Conservation (phyloP, 202 grass and related monocot species). For the Brachypodium distachyon region DNA sequence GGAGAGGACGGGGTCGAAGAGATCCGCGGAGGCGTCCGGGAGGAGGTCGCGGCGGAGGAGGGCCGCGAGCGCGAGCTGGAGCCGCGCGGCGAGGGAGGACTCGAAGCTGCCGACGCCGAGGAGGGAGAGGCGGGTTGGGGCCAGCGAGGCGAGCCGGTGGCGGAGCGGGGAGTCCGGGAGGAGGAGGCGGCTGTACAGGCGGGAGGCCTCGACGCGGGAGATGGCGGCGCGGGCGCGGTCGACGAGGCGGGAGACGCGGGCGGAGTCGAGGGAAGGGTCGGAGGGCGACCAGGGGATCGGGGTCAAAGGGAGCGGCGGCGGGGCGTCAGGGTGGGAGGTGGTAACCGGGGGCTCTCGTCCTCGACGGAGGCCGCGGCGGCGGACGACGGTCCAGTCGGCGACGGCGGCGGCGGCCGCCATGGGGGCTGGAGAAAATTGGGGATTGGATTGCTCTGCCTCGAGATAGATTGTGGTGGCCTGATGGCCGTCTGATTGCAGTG, state of each 20-base stretch:
- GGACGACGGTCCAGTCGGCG: constrained; percentile 43
- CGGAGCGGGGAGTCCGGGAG: neutral
- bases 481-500: neutral
- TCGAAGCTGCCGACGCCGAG: constrained; percentile 85
- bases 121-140: constrained; percentile 31
- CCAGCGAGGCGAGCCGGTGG: constrained; percentile 10
- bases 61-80: constrained; percentile 60
- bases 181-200: constrained; percentile 41
- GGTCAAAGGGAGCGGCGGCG: neutral
- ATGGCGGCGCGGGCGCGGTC: constrained; percentile 34
- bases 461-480: neutral
- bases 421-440: neutral
- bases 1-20: constrained; percentile 82
- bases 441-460: neutral
- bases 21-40: constrained; percentile 32
- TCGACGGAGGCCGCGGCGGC: constrained; percentile 25
- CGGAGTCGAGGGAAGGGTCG: constrained; percentile 46
- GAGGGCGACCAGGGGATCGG: constrained; percentile 47
- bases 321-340: neutral
- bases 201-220: constrained; percentile 35
- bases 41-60: constrained; percentile 51
- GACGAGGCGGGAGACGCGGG: constrained; percentile 29
- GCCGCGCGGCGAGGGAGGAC: constrained; percentile 38
- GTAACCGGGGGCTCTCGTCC: neutral
- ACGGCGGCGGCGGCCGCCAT: constrained; percentile 14